Evolutionary conservation across 768 basidiomycete genomes (phyloP).

Genomic region (Mycena galopus): DNA sequence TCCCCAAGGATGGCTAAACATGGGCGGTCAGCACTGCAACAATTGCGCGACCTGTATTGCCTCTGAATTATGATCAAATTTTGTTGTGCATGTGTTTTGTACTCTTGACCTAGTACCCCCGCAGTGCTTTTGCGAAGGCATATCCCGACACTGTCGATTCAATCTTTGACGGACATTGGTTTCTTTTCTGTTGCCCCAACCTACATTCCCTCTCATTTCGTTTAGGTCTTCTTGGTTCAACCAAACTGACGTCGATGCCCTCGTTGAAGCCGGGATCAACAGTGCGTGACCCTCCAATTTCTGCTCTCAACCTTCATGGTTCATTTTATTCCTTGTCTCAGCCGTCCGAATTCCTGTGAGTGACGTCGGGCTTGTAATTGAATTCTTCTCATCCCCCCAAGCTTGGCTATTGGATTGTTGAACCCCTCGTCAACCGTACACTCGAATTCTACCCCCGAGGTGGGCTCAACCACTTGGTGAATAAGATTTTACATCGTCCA

Average conservation of each 20-base stretch:
- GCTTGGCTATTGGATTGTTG: conserved; percentile 89
- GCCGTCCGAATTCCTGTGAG: conserved; percentile 84
- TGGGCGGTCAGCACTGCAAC: conserved; percentile 77
- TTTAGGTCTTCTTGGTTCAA: conserved; percentile 80
- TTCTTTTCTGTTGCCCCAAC: neutral
- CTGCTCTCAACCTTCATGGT: too few species aligned
- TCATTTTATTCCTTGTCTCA: too few species aligned
- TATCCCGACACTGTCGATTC: conserved; percentile 70
- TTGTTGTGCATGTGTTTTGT: neutral
- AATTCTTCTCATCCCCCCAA: conserved; percentile 40
- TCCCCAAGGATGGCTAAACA: conserved; percentile 76
- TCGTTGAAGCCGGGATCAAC: conserved; percentile 72
- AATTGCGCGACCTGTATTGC: conserved; percentile 75
- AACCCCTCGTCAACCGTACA: conserved; percentile 72
- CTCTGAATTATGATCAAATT: conserved; percentile 69
- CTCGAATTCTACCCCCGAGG: conserved; percentile 78
- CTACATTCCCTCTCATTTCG: neutral
- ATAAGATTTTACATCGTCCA: conserved; percentile 33
- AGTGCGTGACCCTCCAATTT: too few species aligned
- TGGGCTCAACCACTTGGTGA: conserved; percentile 74
- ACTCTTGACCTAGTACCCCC: too few species aligned
- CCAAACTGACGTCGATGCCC: conserved; percentile 67
- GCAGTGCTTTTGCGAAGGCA: conserved; percentile 62
- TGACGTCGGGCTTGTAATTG: neutral
- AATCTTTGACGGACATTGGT: conserved; percentile 79